These are phyloP conservation scores for Barbarea vulgaris DNA, from an alignment of 345 rosid genomes.

Conservation along the genomic window DNA sequence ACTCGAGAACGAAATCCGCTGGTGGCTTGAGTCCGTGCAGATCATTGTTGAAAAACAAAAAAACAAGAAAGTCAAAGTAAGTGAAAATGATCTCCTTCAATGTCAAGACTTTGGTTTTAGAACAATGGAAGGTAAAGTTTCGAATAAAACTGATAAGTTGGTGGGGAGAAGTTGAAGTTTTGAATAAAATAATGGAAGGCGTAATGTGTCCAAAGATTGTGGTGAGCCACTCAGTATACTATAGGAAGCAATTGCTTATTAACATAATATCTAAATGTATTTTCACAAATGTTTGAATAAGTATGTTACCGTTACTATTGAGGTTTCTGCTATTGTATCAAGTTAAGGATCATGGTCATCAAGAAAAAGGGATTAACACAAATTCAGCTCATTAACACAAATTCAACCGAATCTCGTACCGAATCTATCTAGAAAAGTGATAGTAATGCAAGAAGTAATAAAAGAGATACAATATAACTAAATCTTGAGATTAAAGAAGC, in stretches of 20 bases:
- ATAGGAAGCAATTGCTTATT: conserved; percentile 13
- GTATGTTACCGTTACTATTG: conserved; percentile 2
- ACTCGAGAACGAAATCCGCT: conserved; percentile 61
- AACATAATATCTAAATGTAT: background rate
- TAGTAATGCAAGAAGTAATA: background rate
- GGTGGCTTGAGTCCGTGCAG: conserved; percentile 61
- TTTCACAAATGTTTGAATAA: conserved; percentile 1
- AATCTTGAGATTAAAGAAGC: background rate
- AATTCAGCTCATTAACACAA: too few species aligned
- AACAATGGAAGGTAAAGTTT: conserved; percentile 23
- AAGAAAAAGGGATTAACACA: background rate
- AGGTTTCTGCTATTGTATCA: background rate
- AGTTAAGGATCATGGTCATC: background rate
- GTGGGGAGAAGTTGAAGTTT: conserved; percentile 22
- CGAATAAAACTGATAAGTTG: conserved; percentile 22
- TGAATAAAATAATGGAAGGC: conserved; percentile 25
- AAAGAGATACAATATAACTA: background rate
- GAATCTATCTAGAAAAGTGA: background rate
- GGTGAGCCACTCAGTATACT: conserved; percentile 33
- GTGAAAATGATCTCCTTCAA: conserved; percentile 17
- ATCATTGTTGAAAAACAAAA: conserved; percentile 26
- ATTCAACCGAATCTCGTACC: background rate
- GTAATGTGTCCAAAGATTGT: conserved; percentile 40
- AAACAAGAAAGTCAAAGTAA: conserved; percentile 21
- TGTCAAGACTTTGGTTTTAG: conserved; percentile 11